Conservation (phyloP, 345 rosid genomes). For the Rhizophora mangle region DNA sequence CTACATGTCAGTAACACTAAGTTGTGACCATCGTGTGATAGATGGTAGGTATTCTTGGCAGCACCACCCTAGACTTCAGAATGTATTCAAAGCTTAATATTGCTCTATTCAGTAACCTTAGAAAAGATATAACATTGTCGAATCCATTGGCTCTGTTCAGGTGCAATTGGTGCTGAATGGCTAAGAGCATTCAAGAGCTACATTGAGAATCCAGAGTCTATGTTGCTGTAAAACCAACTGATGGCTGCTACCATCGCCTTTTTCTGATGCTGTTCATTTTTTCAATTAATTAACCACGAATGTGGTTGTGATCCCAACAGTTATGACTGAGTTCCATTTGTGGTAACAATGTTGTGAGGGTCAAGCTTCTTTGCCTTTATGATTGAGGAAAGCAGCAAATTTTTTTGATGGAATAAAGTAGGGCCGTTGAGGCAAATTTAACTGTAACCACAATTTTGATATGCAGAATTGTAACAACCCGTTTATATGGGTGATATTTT, state of each 20-base stretch:
- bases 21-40: constrained; percentile 97
- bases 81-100: not conserved
- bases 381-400: constrained; percentile 18
- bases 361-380: not conserved
- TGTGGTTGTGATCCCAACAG: not conserved
- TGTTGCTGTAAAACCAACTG: constrained; percentile 57
- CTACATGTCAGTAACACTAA: constrained; percentile 78
- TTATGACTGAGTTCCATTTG: not conserved
- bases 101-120: not conserved
- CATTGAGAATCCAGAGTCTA: constrained; percentile 88
- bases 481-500: not conserved
- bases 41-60: constrained; percentile 49
- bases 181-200: constrained; percentile 88
- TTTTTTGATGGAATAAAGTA: too few species aligned
- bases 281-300: not conserved
- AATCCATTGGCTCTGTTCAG: constrained; percentile 29
- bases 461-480: not conserved
- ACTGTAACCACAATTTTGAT: constrained; percentile 10
- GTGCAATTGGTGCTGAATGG: constrained; percentile 97
- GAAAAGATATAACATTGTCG: not conserved
- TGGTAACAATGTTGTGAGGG: not conserved
- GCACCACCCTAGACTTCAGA: not conserved
- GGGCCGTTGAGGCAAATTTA: constrained; percentile 17
- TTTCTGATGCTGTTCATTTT: not conserved
- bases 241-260: not conserved